Conservation (phyloP, 1,284 basidiomycete species). For the Ceratobasidium sp. region DNA sequence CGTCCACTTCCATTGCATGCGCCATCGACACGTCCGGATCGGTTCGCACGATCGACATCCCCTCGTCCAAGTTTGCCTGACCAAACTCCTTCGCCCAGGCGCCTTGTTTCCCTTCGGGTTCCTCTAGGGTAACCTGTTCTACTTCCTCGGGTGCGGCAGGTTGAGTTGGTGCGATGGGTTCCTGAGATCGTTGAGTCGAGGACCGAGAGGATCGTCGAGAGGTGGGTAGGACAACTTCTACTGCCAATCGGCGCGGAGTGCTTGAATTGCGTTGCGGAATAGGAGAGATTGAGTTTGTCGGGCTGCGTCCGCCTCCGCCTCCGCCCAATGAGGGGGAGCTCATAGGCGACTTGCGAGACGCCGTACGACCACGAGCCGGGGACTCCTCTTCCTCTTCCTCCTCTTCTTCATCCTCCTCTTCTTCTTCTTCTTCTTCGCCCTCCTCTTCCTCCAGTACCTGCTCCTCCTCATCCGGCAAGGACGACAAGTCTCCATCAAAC, state of each 20-base stretch:
- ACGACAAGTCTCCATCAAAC: background rate
- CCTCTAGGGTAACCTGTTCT: background rate
- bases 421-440: background rate
- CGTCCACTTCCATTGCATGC: constrained; percentile 37
- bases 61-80: background rate
- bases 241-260: background rate
- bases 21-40: constrained; percentile 26
- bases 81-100: background rate
- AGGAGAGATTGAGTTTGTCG: background rate
- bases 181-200: background rate
- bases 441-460: too few species aligned
- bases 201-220: constrained; percentile 2
- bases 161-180: background rate
- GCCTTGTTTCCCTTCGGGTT: background rate
- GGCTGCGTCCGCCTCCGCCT: background rate
- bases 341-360: background rate
- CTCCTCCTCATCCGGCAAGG: too few species aligned
- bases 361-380: background rate
- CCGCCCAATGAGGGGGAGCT: constrained; percentile 22
- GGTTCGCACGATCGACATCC: constrained; percentile 1
- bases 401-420: background rate
- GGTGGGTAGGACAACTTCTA: background rate
- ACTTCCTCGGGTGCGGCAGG: background rate
- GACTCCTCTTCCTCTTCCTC: background rate
- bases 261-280: too few species aligned